Base-by-base conservation (phyloP, 495 filamentous ascomycete genomes). In the Articulospora tetracladia region DNA sequence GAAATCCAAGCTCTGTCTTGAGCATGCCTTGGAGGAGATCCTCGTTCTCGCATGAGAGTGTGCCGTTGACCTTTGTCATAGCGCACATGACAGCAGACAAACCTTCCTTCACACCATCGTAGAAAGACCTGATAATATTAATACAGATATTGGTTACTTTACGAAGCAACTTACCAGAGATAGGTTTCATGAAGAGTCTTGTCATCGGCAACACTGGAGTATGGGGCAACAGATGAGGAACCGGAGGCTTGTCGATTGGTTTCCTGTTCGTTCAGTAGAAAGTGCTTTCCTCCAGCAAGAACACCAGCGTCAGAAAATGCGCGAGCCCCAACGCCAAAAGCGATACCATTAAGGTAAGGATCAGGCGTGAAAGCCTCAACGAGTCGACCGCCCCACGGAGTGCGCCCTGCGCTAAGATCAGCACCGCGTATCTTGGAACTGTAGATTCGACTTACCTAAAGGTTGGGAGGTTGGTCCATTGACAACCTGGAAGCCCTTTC, bases 21-120 rank as follows among this genome's bases (percentile, higher is more conserved):
- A 90, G 71, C 1, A 88, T 66, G 1, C 78, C 77, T 61, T 85
- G 86, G 36, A 85, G 76, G 0, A 76, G 68, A 36, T 86, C 78
- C 53, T 76, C 77, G 65, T 86, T 88, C 64, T 82, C 74, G 60
- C 86, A 90, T 50, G 71, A 77, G 17, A 30, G 36, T 7, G 41
- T 58, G 13, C 46, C 55, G 22, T 49, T 49, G 44, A 58, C 26
- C 23, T 51, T 49, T 10, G 34, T 58, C 34, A 46, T 46, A 6
- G 32, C 36, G 73, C 91, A 94, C 68, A 70, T 66, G 10, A 71
- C 58, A 39, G 86, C 87, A 0, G 80, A 92, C 6, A 97, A 91
- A 20, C 91, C 91, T 11, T 89, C 90, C 51, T 86, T 85, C 36
- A 98, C 79, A 51, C 86, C 85, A 60, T 98, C 92, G 19, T 57